Base-by-base conservation (phyloP, 352 stramenopile genomes). In the Phytopythium ostracodes region DNA sequence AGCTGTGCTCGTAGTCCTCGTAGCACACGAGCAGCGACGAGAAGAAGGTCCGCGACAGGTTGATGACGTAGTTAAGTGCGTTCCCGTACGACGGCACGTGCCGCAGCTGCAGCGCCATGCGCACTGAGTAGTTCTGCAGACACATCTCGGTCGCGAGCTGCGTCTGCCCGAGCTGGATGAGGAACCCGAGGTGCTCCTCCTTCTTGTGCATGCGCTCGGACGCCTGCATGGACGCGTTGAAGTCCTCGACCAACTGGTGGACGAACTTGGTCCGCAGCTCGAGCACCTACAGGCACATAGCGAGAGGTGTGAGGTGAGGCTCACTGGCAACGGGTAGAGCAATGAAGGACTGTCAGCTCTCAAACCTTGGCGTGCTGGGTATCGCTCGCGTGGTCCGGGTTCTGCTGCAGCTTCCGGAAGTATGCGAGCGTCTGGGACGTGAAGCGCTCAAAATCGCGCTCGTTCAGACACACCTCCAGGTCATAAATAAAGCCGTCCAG, bases 131-230 rank as follows among this genome's bases (percentile, higher is more conserved):
- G 64, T 90, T 91, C 50, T 91, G 75, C 31, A 94, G 65, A 62
- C 85, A 94, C 79, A 94, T 91, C 50, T 92, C 73, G 0, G 85
- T 90, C 14, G 83, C 85, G 2, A 91, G 53, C 7, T 81, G 63
- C 8, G 84, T 80, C 40, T 92, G 72, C 10, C 77, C 83, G 31
- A 94, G 68, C 36, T 87, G 72, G 58, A 94, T 91, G 52, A 92
- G 66, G 44, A 87, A 88, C 24, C 77, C 71, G 1, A 94, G 58
- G 47, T 94, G 81, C n/a, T 82, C 73, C 44, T 92, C 85, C 50
- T 89, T 91, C 67, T 90, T 92, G 63, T 92, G 83, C 77, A 89
- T 92, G 5, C 76, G 79, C 56, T 90, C 81, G 15, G 81, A 91
- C 2, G 83, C 89, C 55, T 92, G 83, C 63, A 92, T 79, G 20